Evolutionary conservation across 2,329 filamentous ascomycete species (phyloP), one percentile per base, ranked within the genome.

Genomic region (Fonsecaea nubica): DNA sequence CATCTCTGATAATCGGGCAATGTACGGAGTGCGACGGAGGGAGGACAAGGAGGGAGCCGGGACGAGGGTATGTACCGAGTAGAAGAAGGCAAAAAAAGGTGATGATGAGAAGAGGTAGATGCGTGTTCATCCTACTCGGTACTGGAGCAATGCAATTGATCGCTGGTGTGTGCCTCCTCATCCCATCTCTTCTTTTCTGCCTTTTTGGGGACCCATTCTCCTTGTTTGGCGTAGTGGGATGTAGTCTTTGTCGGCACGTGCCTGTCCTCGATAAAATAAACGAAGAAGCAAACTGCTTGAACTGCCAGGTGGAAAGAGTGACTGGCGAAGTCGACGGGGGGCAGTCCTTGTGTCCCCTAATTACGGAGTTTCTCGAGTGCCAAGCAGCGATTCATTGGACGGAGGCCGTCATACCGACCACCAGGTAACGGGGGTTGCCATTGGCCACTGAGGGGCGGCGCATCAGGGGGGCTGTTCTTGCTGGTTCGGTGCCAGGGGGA

Each of bases 401-500:
- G 21, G 30, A 30, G 50, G 10, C 18, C 50, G 50, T 30, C 4
- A 30, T 53, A 12, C 40, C 40, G 40, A 42, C 8, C 50, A 10
- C 12, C 4, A n/a, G 10, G 18, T 30, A 12, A 33, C 50, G 50
- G 21, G 50, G 18, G 3, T 3, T 33, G 50, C 15, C 32, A 53
- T 53, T 53, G 50, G 50, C 50, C 25, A 10, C 18, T 25, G 25
- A 25, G 32, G 50, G 50, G 50, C 15, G 40, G 40, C 40, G 40
- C 40, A 42, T 42, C 40, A 42, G 40, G 40, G 40, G 40, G 40
- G 40, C 40, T 42, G 40, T 42, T 42, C 40, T 6, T 42, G 40
- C 15, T 42, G 3, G 40, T 42, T 42, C 40, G 10, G 40, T 42
- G 50, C 21, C 15, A 58, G 55, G 53, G 55, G 55, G 53, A 58